Evolutionary conservation across 2,329 filamentous ascomycete genomes (phyloP).

Genomic region (Chaetomium sp.): DNA sequence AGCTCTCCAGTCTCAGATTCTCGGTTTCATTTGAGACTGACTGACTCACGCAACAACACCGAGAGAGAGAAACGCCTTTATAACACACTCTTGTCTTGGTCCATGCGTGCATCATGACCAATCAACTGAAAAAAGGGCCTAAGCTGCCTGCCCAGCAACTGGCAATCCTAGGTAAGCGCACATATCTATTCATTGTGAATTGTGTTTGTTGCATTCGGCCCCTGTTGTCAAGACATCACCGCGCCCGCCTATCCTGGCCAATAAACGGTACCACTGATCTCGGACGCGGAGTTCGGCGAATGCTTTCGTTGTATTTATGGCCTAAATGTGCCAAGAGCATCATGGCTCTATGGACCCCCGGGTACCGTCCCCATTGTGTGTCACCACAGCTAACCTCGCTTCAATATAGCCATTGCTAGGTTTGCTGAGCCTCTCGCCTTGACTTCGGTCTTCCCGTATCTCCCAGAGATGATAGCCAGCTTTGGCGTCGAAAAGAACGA

Average conservation of each 20-base stretch:
- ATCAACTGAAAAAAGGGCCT: conserved; percentile 42
- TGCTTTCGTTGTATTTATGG: not conserved
- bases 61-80: not conserved
- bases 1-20: not conserved
- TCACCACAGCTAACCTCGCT: conserved; percentile 40
- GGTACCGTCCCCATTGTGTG: conserved; percentile 16
- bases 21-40: not conserved
- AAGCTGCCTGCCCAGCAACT: conserved; percentile 78
- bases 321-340: conserved; percentile 12
- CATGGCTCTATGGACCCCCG: not conserved
- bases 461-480: conserved; percentile 81
- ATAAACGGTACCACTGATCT: not conserved
- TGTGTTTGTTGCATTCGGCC: conserved; percentile 20
- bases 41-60: not conserved
- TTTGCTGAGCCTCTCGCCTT: conserved; percentile 75
- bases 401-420: conserved; percentile 66
- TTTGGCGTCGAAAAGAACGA: conserved; percentile 72
- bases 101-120: conserved; percentile 28
- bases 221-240: conserved; percentile 1
- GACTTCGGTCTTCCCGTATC: conserved; percentile 70
- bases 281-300: not conserved
- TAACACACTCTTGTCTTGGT: not conserved
- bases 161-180: conserved; percentile 69
- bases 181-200: not conserved
- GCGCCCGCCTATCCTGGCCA: not conserved